Conservation (phyloP, 2,329 filamentous ascomycete genomes). For the Aurifilum marmelostoma region DNA sequence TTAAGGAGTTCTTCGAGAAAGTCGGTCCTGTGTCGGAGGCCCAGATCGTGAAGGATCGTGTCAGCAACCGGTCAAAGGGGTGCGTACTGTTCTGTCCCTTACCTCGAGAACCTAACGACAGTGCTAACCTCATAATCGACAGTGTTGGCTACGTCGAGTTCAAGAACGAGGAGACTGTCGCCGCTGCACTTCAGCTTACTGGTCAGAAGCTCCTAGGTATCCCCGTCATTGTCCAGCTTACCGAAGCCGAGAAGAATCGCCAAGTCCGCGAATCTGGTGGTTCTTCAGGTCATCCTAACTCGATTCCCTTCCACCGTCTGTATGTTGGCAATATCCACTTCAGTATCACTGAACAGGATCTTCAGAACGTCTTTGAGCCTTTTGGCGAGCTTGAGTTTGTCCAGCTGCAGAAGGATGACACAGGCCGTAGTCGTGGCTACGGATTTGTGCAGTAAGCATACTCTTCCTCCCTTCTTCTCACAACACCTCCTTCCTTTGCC, state of each 20-base stretch:
- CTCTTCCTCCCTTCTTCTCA: neutral
- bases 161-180: slow-evolving; percentile 91
- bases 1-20: slow-evolving; percentile 94
- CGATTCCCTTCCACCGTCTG: slow-evolving; percentile 93
- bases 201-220: slow-evolving; percentile 98
- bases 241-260: slow-evolving; percentile 98
- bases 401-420: slow-evolving; percentile 95
- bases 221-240: slow-evolving; percentile 96
- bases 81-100: slow-evolving; percentile 49
- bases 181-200: slow-evolving; percentile 93
- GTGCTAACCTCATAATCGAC: slow-evolving; percentile 14
- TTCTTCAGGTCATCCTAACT: slow-evolving; percentile 71
- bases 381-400: slow-evolving; percentile 98
- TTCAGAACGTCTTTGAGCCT: slow-evolving; percentile 95
- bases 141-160: slow-evolving; percentile 99
- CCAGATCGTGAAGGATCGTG: slow-evolving; percentile 97
- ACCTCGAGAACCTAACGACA: neutral
- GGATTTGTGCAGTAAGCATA: slow-evolving; percentile 93
- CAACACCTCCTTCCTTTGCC: neutral
- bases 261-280: slow-evolving; percentile 84
- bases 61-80: slow-evolving; percentile 97
- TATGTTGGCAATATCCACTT: slow-evolving; percentile 99
- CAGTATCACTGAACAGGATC: slow-evolving; percentile 94
- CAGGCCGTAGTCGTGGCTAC: slow-evolving; percentile 87
- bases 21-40: slow-evolving; percentile 94